Conservation (phyloP, 2,329 filamentous ascomycete species). For the Chaetomiaceae sp. region DNA sequence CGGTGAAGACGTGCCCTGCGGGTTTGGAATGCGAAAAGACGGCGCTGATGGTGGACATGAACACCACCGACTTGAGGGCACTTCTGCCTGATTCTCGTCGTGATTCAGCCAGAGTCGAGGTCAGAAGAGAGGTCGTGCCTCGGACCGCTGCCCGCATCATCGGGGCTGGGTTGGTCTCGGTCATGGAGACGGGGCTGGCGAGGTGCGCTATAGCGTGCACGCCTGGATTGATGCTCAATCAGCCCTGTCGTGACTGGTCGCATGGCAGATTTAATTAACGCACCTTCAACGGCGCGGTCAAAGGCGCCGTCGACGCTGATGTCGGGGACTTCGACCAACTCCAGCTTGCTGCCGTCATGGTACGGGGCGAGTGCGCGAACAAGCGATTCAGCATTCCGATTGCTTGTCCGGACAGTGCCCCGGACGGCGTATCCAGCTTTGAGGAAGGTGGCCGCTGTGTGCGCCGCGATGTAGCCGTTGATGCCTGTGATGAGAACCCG, state of each 20-base stretch:
- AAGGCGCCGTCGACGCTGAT: constrained; percentile 14
- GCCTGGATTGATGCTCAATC: not conserved
- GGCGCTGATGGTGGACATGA: constrained; percentile 22
- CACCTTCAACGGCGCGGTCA: constrained; percentile 16
- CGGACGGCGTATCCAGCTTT: constrained; percentile 18
- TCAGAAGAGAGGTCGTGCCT: constrained; percentile 19
- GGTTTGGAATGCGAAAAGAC: constrained; percentile 12
- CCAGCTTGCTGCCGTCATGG: constrained; percentile 12
- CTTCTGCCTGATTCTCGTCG: not conserved
- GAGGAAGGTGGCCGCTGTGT: constrained; percentile 20
- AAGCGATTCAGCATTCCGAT: constrained; percentile 5
- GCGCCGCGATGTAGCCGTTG: constrained; percentile 23
- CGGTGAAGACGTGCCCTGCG: constrained; percentile 13
- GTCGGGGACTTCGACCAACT: constrained; percentile 19
- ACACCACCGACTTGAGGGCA: constrained; percentile 12
- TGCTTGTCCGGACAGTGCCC: constrained; percentile 16
- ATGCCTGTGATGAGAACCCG: constrained; percentile 21
- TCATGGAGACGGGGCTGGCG: constrained; percentile 20
- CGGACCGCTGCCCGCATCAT: constrained; percentile 21
- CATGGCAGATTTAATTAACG: not conserved
- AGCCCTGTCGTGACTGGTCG: not conserved
- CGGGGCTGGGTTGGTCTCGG: constrained; percentile 8
- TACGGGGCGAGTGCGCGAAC: not conserved
- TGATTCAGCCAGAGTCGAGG: constrained; percentile 6
- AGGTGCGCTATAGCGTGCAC: constrained; percentile 18